Conservation (phyloP, 495 filamentous ascomycete species). For the Tuber microsphaerosporum region DNA sequence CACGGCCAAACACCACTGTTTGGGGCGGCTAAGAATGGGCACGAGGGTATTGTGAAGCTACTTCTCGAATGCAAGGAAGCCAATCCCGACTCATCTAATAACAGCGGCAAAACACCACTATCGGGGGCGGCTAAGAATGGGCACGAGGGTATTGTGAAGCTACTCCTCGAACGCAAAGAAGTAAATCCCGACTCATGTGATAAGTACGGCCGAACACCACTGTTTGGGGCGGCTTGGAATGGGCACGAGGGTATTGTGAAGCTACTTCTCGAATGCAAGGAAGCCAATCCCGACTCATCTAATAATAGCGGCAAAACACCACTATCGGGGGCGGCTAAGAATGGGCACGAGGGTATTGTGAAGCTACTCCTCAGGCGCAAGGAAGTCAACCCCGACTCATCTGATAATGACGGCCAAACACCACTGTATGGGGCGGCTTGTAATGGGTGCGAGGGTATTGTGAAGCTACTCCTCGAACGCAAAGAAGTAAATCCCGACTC, state of each 20-base stretch:
- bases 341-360: slow-evolving; percentile 15
- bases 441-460: no score
- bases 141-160: slow-evolving; percentile 9
- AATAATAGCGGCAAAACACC: slow-evolving; percentile 18
- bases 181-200: background rate
- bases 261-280: background rate
- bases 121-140: slow-evolving; percentile 21
- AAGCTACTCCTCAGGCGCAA: slow-evolving; percentile 7
- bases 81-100: slow-evolving; percentile 22
- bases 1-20: background rate
- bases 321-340: slow-evolving; percentile 18
- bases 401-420: background rate
- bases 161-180: slow-evolving; percentile 4
- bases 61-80: background rate
- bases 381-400: background rate
- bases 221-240: background rate
- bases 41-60: background rate
- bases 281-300: slow-evolving; percentile 16
- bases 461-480: background rate
- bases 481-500: slow-evolving; percentile 12
- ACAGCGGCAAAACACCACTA: slow-evolving; percentile 14
- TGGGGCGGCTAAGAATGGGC: background rate
- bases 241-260: background rate
- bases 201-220: background rate
- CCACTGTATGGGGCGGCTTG: background rate